phyloP scores from a whole-genome alignment of 345 rosid genomes.

The Gossypium anomalum region DNA sequence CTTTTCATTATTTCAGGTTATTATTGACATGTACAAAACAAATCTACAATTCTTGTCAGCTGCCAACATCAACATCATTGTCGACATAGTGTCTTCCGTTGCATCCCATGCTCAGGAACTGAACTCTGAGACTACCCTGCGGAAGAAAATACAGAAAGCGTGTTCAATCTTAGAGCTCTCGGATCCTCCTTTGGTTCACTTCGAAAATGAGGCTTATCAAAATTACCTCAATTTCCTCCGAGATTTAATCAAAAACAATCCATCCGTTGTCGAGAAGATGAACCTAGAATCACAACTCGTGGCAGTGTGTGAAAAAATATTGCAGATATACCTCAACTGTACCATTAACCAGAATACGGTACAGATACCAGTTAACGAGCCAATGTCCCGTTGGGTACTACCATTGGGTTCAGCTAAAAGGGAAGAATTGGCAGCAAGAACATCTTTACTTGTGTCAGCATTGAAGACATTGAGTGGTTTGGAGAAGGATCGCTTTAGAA shows the following conservation, averaged over 20 bases:
- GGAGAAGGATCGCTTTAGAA: conserved; percentile 51
- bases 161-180: conserved; percentile 69
- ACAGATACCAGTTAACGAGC: conserved; percentile 26
- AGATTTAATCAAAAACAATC: conserved; percentile 40
- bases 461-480: conserved; percentile 49
- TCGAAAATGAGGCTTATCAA: conserved; percentile 81
- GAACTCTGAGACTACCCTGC: conserved; percentile 45
- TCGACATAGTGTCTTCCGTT: conserved; percentile 52
- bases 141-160: conserved; percentile 69
- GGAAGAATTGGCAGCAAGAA: conserved; percentile 85
- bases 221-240: conserved; percentile 61
- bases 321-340: conserved; percentile 69
- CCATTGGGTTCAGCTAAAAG: conserved; percentile 66
- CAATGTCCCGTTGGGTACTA: conserved; percentile 52
- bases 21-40: conserved; percentile 51
- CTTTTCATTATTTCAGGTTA: conserved; percentile 52
- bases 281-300: conserved; percentile 53
- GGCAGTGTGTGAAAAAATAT: conserved; percentile 47
- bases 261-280: conserved; percentile 40
- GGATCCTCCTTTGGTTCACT: conserved; percentile 83
- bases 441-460: conserved; percentile 57
- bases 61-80: conserved; percentile 39
- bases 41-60: conserved; percentile 47
- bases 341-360: conserved; percentile 20
- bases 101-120: conserved; percentile 68